phyloP scores from a whole-genome alignment of 1,284 basidiomycete genomes.

The Mycosarcoma mackinlayi region DNA sequence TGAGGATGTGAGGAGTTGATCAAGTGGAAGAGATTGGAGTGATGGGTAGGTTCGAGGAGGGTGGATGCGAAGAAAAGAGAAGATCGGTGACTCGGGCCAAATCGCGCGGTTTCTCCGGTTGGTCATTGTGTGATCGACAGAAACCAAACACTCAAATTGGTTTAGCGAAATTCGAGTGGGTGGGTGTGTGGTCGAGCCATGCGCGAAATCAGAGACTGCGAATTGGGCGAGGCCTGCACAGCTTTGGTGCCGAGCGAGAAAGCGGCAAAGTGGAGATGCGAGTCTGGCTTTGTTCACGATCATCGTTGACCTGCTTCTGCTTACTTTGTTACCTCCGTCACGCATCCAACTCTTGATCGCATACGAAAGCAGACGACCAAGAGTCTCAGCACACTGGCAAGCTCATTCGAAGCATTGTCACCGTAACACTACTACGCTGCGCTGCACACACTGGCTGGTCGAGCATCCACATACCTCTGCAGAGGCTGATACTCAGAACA shows the following conservation, averaged over 20 bases:
- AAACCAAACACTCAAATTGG: background rate
- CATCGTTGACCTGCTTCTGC: background rate
- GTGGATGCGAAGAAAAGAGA: background rate
- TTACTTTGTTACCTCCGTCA: background rate
- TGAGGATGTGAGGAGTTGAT: background rate
- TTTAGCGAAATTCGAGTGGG: background rate
- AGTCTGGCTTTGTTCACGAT: background rate
- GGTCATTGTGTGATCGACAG: background rate
- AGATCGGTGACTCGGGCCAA: background rate
- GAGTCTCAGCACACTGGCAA: no score
- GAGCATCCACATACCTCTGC: no score
- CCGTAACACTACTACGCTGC: no score
- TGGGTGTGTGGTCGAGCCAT: conserved; percentile 12
- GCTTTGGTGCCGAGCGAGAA: no score
- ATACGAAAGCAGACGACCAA: background rate
- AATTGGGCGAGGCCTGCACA: background rate
- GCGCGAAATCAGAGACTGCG: conserved; percentile 1
- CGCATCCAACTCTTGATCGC: background rate
- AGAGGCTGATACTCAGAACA: no score
- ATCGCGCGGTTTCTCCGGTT: background rate
- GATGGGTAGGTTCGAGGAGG: background rate
- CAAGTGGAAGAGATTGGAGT: no score
- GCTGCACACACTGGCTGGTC: no score
- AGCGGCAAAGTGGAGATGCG: conserved; percentile 2
- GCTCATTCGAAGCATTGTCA: no score